A percentile compares a stretch with the other conserved stretches of the same genome.
Evolutionary conservation across 2,329 filamentous ascomycete genomes (phyloP).

Genomic region (Cladosporium phlei): DNA sequence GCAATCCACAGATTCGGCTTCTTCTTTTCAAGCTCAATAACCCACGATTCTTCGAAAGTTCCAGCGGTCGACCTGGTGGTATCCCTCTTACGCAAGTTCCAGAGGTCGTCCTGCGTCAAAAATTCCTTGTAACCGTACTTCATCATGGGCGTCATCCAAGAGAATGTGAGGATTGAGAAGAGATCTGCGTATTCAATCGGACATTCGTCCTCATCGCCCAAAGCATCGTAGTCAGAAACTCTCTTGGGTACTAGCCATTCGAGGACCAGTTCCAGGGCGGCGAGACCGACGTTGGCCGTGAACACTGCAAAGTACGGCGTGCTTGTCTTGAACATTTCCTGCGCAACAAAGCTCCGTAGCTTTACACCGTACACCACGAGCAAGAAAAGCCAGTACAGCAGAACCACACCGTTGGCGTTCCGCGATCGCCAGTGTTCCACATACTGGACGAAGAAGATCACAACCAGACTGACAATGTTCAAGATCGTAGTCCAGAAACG

Average conservation of each 20-base stretch:
- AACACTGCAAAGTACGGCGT: conserved; percentile 75
- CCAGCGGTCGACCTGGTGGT: conserved; percentile 69
- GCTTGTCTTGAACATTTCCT: conserved; percentile 62
- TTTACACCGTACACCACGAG: conserved; percentile 75
- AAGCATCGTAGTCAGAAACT: conserved; percentile 61
- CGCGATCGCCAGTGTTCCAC: conserved; percentile 77
- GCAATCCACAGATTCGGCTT: conserved; percentile 81
- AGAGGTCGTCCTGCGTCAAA: conserved; percentile 90
- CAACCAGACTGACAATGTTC: conserved; percentile 65
- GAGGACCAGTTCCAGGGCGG: conserved; percentile 65
- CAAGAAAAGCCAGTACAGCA: conserved; percentile 90
- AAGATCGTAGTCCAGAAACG: conserved; percentile 75
- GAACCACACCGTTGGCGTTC: conserved; percentile 78
- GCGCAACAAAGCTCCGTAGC: conserved; percentile 77
- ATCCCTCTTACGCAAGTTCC: conserved; percentile 79
- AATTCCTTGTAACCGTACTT: conserved; percentile 86
- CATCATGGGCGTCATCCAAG: conserved; percentile 99
- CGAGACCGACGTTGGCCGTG: conserved; percentile 65
- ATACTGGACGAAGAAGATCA: conserved; percentile 79
- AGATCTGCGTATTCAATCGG: conserved; percentile 87
- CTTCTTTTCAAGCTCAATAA: conserved; percentile 65
- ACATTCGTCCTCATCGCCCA: conserved; percentile 65
- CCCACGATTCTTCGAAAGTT: conserved; percentile 71
- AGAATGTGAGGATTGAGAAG: conserved; percentile 89
- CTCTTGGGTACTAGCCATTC: conserved; percentile 87